Conservation (phyloP, 106 monocot genomes). For the Alisma plantagoaquatica region DNA sequence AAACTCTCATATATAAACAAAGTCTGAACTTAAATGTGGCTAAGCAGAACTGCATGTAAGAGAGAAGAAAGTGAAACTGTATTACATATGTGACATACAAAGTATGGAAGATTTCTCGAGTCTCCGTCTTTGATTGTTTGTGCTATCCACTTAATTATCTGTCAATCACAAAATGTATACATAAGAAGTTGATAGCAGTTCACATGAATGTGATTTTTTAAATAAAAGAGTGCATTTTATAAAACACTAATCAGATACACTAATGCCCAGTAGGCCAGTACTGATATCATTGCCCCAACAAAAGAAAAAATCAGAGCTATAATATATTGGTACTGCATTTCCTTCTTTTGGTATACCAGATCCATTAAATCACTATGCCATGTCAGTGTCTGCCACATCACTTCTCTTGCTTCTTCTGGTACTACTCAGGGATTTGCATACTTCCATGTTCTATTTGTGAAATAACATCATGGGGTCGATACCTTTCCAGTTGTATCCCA, state of each 20-base stretch:
- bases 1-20: not conserved
- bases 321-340: not conserved
- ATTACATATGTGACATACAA: constrained; percentile 46
- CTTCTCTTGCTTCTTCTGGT: too few species aligned
- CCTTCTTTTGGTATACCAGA: not conserved
- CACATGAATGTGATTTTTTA: constrained; percentile 3
- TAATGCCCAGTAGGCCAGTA: not conserved
- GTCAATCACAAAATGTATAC: constrained; percentile 16
- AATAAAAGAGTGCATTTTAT: not conserved
- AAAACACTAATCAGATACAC: not conserved
- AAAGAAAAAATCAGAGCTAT: not conserved
- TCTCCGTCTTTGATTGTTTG: constrained; percentile 86
- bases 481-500: too few species aligned
- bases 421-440: too few species aligned
- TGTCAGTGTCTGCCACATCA: too few species aligned
- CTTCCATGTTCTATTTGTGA: too few species aligned
- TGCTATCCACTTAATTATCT: constrained; percentile 83
- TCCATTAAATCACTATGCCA: too few species aligned
- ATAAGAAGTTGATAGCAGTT: too few species aligned
- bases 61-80: not conserved
- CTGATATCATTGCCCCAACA: not conserved
- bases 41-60: too few species aligned
- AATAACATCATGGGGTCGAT: too few species aligned
- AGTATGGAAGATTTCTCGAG: constrained; percentile 61
- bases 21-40: too few species aligned